Evolutionary conservation across 345 rosid species (phyloP), one percentile per base, ranked within the genome.

Genomic region (Gossypium arboreum): DNA sequence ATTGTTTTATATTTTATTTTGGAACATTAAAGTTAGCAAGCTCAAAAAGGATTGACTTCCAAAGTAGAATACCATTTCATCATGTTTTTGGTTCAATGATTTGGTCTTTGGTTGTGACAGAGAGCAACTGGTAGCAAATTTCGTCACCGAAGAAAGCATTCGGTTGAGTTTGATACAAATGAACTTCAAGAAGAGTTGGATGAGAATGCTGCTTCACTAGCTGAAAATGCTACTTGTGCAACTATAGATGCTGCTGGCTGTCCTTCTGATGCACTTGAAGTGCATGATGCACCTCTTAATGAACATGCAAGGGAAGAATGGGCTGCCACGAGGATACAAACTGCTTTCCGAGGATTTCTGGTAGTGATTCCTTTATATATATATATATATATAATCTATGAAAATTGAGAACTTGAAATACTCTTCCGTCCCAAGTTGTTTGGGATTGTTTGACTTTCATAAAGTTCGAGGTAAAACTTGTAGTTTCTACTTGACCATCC

Each of bases 311-410:
- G 77, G 78, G 92, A 88, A 81, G 86, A 92, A 78, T 82, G 75
- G 81, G 98, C 99, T 74, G 94, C 98, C 44, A 86, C 86, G 15
- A 85, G 91, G 64, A 91, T 95, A 58, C 99, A 95, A 81, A 90
- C 99, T 25, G 89, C 94, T 68, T 95, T 90, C 77, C 94, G 99
- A 48, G 97, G 97, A 76, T 95, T 95, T 84, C 78, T 95, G 99
- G 99, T 95, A 86, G 73, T 60, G 6, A 10, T 60, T 73, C 20
- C 18, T n/a, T 52, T 56, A 17, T 61, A 11, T 15, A 34, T 34
- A 34, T 55, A 20, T 59, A 29, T 76, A n/a, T 67, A 47, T 52
- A 47, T 52, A 27, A 47, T 43, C 73, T 62, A 9, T 41, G 17
- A 54, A 17, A 51, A 22, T 47, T 39, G n/a, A 20, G 72, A 12